Conservation (phyloP, 73 alveolate genomes). For the Tetrahymena thermophila region DNA sequence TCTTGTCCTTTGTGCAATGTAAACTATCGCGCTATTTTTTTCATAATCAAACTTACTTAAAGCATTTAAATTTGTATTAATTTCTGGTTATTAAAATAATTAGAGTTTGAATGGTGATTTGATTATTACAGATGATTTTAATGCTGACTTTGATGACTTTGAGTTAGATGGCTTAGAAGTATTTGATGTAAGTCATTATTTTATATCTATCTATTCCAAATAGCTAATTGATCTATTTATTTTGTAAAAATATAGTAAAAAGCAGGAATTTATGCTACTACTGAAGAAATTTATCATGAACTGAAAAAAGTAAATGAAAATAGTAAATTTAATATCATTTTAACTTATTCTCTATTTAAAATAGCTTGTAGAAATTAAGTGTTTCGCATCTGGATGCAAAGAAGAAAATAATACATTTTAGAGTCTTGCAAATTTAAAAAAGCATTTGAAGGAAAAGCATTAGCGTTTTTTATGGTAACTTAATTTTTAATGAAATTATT, state of each 20-base stretch:
- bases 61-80: neutral
- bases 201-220: neutral
- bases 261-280: constrained; percentile 9
- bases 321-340: neutral
- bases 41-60: neutral
- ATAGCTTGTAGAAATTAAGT: neutral
- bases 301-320: neutral
- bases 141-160: constrained; percentile 5
- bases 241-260: neutral
- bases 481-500: neutral
- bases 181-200: neutral
- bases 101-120: neutral
- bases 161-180: neutral
- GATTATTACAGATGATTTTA: constrained; percentile 12
- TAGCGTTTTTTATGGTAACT: constrained; percentile 13
- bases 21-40: neutral
- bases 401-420: neutral
- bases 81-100: neutral
- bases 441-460: constrained; percentile 25
- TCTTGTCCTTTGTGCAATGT: constrained; percentile 23
- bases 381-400: constrained; percentile 2
- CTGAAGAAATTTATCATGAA: neutral
- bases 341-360: neutral
- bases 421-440: constrained; percentile 5
- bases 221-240: neutral